Conservation (phyloP, 2,329 filamentous ascomycete genomes). For the Diaporthe sp. region DNA sequence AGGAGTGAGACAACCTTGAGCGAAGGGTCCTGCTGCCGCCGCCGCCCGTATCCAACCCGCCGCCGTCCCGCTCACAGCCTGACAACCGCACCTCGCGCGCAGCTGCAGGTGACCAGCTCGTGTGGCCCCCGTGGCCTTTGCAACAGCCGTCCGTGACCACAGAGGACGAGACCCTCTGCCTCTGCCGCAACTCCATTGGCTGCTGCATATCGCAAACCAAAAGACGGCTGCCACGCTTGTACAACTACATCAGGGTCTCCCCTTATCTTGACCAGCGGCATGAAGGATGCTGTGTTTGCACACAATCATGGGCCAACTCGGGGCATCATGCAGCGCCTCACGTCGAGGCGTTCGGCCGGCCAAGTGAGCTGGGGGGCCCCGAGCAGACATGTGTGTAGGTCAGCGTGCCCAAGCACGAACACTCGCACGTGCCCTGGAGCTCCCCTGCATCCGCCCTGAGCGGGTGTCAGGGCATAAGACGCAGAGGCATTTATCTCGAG, state of each 20-base stretch:
- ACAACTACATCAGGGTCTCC: slow-evolving; percentile 10
- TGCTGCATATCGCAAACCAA: background rate
- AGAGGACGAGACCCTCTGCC: slow-evolving; percentile 1
- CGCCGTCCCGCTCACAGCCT: slow-evolving; percentile 1
- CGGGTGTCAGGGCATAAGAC: background rate
- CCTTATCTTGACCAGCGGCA: slow-evolving; percentile 37
- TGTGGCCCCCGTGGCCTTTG: slow-evolving; percentile 29
- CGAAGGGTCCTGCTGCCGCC: background rate
- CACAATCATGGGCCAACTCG: slow-evolving; percentile 18
- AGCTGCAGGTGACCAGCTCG: slow-evolving; percentile 35
- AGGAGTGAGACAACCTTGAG: background rate
- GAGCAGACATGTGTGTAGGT: background rate
- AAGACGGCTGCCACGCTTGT: slow-evolving; percentile 15
- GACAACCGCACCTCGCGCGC: slow-evolving; percentile 15
- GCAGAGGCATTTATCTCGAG: slow-evolving; percentile 1
- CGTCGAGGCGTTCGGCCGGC: background rate
- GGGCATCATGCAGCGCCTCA: background rate
- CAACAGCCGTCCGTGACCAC: slow-evolving; percentile 38
- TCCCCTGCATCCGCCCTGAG: slow-evolving; percentile 2
- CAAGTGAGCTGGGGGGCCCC: background rate
- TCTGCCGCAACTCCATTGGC: background rate
- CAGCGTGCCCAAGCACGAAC: background rate
- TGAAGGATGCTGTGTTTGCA: slow-evolving; percentile 1
- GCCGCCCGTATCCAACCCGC: background rate
- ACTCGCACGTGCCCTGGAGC: slow-evolving; percentile 10